Evolutionary conservation across 208 protist genomes (phyloP).

Genomic region (Crithidia sp.): DNA sequence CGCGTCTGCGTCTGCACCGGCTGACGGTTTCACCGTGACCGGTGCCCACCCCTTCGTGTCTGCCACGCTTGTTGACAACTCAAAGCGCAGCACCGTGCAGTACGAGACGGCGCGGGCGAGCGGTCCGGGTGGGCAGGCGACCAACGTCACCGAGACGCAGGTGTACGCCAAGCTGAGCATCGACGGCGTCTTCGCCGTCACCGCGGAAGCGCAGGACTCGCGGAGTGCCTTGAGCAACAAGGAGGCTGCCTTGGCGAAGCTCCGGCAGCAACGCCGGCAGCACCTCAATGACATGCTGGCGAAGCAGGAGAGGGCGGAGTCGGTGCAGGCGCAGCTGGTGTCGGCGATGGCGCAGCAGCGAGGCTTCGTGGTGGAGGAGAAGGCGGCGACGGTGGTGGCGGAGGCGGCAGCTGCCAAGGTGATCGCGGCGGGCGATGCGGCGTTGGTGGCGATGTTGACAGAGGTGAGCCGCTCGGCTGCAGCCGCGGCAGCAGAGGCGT

Average conservation of each 20-base stretch:
- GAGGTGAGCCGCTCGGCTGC: conserved; percentile 23
- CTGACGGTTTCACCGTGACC: conserved; percentile 40
- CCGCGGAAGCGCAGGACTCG: conserved; percentile 85
- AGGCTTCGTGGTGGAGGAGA: conserved; percentile 30
- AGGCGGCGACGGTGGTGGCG: conserved; percentile 20
- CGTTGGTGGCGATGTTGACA: conserved; percentile 32
- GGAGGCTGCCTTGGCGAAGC: conserved; percentile 72
- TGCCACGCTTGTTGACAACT: conserved; percentile 55
- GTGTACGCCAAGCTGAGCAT: conserved; percentile 82
- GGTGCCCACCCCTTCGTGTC: conserved; percentile 62
- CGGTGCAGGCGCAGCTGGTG: conserved; percentile 45
- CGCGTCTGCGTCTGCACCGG: background rate
- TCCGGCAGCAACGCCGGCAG: conserved; percentile 49
- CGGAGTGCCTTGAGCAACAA: conserved; percentile 85
- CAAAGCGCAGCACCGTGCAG: conserved; percentile 41
- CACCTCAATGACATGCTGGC: conserved; percentile 81
- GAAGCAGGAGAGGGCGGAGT: conserved; percentile 50
- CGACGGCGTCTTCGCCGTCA: conserved; percentile 71
- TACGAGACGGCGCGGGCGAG: conserved; percentile 85
- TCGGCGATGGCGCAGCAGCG: conserved; percentile 24
- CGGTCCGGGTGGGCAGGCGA: conserved; percentile 88
- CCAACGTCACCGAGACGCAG: conserved; percentile 90
- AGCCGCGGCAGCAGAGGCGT: background rate
- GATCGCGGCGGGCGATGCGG: conserved; percentile 31
- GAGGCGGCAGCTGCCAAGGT: conserved; percentile 22